Evolutionary conservation across 1,284 basidiomycete genomes (phyloP).

Genomic region (Trametes versicolor): DNA sequence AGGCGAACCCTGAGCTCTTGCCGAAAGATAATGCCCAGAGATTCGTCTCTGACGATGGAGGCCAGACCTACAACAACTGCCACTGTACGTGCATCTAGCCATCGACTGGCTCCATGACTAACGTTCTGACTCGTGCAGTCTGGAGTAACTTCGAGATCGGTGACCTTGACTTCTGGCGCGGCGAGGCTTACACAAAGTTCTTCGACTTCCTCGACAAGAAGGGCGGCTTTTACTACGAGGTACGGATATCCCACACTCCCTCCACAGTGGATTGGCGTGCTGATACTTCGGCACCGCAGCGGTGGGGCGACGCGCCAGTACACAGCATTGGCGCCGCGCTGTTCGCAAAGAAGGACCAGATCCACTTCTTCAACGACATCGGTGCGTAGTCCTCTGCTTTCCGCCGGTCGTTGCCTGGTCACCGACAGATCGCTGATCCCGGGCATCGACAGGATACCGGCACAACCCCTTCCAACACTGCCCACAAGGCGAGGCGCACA

Average conservation of each 20-base stretch:
- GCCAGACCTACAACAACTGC: conserved; percentile 73
- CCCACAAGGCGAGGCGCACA: conserved; percentile 55
- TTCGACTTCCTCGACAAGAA: conserved; percentile 74
- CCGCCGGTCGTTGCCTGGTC: not conserved
- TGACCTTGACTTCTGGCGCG: conserved; percentile 71
- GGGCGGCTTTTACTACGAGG: conserved; percentile 82
- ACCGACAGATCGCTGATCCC: not conserved
- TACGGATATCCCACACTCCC: conserved; percentile 25
- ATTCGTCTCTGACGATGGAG: conserved; percentile 72
- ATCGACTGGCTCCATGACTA: not conserved
- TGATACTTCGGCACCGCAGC: conserved; percentile 37
- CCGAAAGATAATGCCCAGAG: conserved; percentile 67
- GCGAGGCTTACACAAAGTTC: conserved; percentile 72
- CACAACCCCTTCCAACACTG: conserved; percentile 66
- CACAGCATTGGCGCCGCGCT: conserved; percentile 75
- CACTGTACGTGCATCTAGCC: conserved; percentile 60
- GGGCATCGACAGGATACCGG: conserved; percentile 46
- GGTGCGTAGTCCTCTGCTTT: conserved; percentile 40
- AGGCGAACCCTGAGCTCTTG: conserved; percentile 64
- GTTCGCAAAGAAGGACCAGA: conserved; percentile 68
- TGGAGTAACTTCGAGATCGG: conserved; percentile 83
- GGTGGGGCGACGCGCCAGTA: conserved; percentile 81
- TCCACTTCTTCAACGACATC: conserved; percentile 68
- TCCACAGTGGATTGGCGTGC: not conserved
- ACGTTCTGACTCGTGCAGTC: conserved; percentile 46